These are phyloP conservation scores for Puccinia hordei DNA, from an alignment of 1,284 basidiomycete genomes.

Conservation along the genomic window DNA sequence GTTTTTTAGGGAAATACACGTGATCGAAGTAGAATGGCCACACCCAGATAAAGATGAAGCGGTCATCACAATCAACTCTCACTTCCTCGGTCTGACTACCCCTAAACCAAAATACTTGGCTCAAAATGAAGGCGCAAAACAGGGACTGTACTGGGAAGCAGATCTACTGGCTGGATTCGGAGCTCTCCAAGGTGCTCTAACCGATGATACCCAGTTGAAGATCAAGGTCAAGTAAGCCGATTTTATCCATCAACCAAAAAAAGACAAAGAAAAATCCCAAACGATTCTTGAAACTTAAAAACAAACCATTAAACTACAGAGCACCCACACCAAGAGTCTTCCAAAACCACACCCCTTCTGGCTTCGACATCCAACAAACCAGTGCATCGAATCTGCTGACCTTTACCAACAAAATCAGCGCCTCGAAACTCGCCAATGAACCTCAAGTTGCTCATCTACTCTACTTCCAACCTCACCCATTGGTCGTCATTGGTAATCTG, in stretches of 20 bases:
- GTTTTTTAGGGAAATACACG: conserved; percentile 17
- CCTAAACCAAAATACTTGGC: conserved; percentile 35
- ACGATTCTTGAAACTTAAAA: too few relatives aligned
- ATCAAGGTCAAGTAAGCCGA: conserved; percentile 47
- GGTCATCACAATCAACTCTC: conserved; percentile 36
- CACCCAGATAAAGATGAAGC: conserved; percentile 16
- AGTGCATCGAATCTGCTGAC: conserved; percentile 23
- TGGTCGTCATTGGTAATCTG: conserved; percentile 73
- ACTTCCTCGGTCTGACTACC: conserved; percentile 28
- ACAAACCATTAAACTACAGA: not conserved
- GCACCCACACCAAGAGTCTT: conserved; percentile 38
- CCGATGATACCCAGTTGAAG: conserved; percentile 32
- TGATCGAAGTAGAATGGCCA: conserved; percentile 34
- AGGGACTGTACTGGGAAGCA: conserved; percentile 48
- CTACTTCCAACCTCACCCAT: conserved; percentile 76
- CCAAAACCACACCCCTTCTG: conserved; percentile 9
- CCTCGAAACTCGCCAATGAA: conserved; percentile 56
- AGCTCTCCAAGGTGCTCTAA: conserved; percentile 24
- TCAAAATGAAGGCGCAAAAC: conserved; percentile 35
- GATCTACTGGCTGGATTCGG: conserved; percentile 50
- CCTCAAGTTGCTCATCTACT: conserved; percentile 74
- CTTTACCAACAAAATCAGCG: conserved; percentile 22
- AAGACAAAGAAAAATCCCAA: too few relatives aligned
- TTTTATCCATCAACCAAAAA: not conserved
- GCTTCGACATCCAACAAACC: conserved; percentile 38